Conservation (phyloP, 202 grass and related monocot genomes). For the Saccharum hybrid region DNA sequence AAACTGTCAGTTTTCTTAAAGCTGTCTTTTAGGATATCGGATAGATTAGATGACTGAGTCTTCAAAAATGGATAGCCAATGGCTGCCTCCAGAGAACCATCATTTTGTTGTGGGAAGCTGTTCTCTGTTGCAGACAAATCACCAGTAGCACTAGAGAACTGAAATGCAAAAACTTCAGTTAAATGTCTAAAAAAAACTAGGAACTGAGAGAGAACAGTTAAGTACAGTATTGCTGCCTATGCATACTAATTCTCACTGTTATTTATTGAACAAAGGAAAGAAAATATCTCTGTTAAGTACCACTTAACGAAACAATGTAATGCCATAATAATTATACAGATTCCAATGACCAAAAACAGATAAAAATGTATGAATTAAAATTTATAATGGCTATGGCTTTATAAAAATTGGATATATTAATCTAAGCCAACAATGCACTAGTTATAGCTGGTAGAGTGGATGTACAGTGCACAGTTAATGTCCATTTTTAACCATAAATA, state of each 20-base stretch:
- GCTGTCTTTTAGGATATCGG: slow-evolving; percentile 55
- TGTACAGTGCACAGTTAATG: not conserved
- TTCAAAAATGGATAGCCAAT: slow-evolving; percentile 42
- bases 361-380: slow-evolving; percentile 4
- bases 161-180: slow-evolving; percentile 31
- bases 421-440: not conserved
- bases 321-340: slow-evolving; percentile 3
- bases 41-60: slow-evolving; percentile 49
- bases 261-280: not conserved
- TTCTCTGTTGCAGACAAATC: slow-evolving; percentile 43
- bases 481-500: slow-evolving; percentile 17
- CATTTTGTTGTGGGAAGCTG: slow-evolving; percentile 43
- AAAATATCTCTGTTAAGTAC: not conserved
- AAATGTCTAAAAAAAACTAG: slow-evolving; percentile 1
- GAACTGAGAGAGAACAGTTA: slow-evolving; percentile 4
- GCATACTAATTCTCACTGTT: slow-evolving; percentile 11
- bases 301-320: slow-evolving; percentile 1
- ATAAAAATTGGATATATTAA: slow-evolving; percentile 12
- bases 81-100: slow-evolving; percentile 43
- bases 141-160: slow-evolving; percentile 43
- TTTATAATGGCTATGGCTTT: not conserved
- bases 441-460: slow-evolving; percentile 1
- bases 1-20: slow-evolving; percentile 89
- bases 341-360: not conserved
- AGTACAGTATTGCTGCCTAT: slow-evolving; percentile 5